phyloP scores from a whole-genome alignment of 2,329 filamentous ascomycete species.

The Xylaria digitata region DNA sequence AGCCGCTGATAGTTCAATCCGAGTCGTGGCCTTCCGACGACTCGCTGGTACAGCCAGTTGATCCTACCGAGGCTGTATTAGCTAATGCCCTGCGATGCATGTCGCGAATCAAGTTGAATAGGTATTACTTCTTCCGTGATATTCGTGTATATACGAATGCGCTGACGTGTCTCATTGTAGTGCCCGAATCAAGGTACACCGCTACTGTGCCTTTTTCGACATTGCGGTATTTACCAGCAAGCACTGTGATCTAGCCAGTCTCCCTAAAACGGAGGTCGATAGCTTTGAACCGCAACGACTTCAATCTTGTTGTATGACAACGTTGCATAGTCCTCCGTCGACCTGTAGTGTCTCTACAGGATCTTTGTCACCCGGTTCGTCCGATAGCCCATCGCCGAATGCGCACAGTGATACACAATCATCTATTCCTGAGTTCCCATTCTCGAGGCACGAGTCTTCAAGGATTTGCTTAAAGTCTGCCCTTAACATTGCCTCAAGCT shows the following conservation, averaged over 20 bases:
- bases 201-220: constrained; percentile 64
- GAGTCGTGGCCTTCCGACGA: constrained; percentile 53
- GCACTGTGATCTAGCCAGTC: constrained; percentile 60
- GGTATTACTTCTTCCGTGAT: constrained; percentile 45
- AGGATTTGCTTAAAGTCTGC: constrained; percentile 62
- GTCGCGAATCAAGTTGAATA: constrained; percentile 63
- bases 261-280: constrained; percentile 42
- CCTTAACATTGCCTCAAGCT: constrained; percentile 59
- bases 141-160: neutral
- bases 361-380: constrained; percentile 48
- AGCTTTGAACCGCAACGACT: constrained; percentile 49
- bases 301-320: constrained; percentile 52
- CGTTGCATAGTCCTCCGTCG: constrained; percentile 42
- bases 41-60: constrained; percentile 52
- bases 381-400: constrained; percentile 45
- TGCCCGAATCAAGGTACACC: constrained; percentile 63
- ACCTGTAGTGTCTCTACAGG: constrained; percentile 42
- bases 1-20: constrained; percentile 52
- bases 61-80: constrained; percentile 55
- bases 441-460: constrained; percentile 59
- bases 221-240: constrained; percentile 61
- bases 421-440: constrained; percentile 52
- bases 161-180: constrained; percentile 47
- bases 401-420: constrained; percentile 27
- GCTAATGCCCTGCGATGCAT: constrained; percentile 59